Evolutionary conservation across 208 protist species (phyloP), one percentile per base, ranked within the genome.

Genomic region (Cochliopodium minus): DNA sequence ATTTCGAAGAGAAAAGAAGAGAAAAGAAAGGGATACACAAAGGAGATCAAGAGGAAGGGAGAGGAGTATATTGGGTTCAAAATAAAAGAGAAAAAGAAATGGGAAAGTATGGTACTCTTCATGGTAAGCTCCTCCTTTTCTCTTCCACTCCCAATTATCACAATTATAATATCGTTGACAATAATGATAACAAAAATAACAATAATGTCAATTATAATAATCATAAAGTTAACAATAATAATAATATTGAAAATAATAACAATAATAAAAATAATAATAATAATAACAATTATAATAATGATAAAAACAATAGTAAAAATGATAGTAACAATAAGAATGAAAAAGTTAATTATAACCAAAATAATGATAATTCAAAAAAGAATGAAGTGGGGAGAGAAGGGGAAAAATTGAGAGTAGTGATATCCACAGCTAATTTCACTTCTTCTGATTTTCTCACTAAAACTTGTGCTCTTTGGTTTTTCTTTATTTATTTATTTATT

Each of bases 261-360:
- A 43, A n/a, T 43, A 43, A n/a, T 43, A 43, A n/a, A n/a, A 43
- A n/a, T 43, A 43, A n/a, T 43, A 43, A n/a, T 43, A 43, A n/a
- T 43, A 43, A n/a, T 43, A 43, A n/a, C n/a, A 43, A n/a, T 43
- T n/a, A n/a, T 43, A 43, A n/a, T 43, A 43, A n/a, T 43, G n/a
- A n/a, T 43, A 43, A n/a, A n/a, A 43, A n/a, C n/a, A 43, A n/a
- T 43, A 43, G 38, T 43, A 43, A n/a, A n/a, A 43, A n/a, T 43
- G n/a, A n/a, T 43, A 43, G 38, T 43, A 43, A n/a, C n/a, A 43
- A n/a, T 43, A 43, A n/a, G 17, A 43, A n/a, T 43, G n/a, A n/a
- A n/a, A 43, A n/a, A n/a, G n/a, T 17, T 43, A 43, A n/a, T 43
- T n/a, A n/a, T 43, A 43, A n/a, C n/a, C 17, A n/a, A n/a, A 43